These are phyloP conservation scores for Globisporangium cystogenes DNA, from an alignment of 352 stramenopile genomes.

Conservation along the genomic window DNA sequence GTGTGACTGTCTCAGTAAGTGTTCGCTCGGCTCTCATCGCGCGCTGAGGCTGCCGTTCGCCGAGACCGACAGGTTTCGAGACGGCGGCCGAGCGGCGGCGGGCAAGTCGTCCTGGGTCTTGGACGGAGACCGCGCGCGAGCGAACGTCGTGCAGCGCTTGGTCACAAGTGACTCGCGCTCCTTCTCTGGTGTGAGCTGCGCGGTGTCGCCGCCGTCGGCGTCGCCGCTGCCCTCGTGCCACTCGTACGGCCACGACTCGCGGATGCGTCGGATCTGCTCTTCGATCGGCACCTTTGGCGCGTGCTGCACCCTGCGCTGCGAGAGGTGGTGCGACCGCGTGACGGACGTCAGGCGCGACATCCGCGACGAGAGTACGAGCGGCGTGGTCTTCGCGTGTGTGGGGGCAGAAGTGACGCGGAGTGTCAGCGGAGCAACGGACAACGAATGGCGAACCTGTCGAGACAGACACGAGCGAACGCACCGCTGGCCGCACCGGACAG, in stretches of 20 bases:
- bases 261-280: constrained; percentile 52
- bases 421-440: too few species aligned
- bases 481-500: constrained; percentile 20
- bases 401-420: too few species aligned
- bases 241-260: constrained; percentile 60
- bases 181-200: constrained; percentile 1
- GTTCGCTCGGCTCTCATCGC: neutral
- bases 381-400: neutral
- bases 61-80: constrained; percentile 2
- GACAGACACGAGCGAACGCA: constrained; percentile 5
- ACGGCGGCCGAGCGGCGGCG: neutral
- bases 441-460: neutral
- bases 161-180: constrained; percentile 10
- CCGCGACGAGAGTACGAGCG: constrained; percentile 13
- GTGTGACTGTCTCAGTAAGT: neutral
- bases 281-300: constrained; percentile 19
- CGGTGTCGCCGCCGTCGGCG: constrained; percentile 12
- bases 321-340: constrained; percentile 44
- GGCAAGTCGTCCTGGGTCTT: neutral
- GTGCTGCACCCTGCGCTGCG: constrained; percentile 18
- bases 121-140: constrained; percentile 15
- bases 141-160: constrained; percentile 21
- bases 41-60: constrained; percentile 7
- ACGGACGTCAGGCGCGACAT: constrained; percentile 28
- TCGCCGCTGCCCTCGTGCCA: constrained; percentile 23